These are phyloP conservation scores for Smallanthus sonchifolius DNA, from an alignment of 129 eudicot genomes.

Conservation along the genomic window DNA sequence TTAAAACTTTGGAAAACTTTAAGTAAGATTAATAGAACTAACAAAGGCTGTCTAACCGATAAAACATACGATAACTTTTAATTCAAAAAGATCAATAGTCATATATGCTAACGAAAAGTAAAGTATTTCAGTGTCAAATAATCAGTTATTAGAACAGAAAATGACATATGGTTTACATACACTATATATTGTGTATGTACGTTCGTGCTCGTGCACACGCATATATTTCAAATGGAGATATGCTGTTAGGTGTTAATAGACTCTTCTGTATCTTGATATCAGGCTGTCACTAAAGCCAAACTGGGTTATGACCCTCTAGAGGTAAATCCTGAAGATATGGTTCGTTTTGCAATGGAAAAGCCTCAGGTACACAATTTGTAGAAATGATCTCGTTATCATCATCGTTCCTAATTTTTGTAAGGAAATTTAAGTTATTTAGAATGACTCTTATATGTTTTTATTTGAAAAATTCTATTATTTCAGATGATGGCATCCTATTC, in stretches of 20 bases:
- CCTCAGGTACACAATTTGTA: conserved; percentile 74
- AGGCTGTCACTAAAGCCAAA: conserved; percentile 98
- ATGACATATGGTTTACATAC: conserved; percentile 3
- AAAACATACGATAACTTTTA: not conserved
- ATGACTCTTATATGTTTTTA: conserved; percentile 7
- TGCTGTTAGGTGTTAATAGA: not conserved
- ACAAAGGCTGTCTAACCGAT: not conserved
- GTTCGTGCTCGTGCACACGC: not conserved
- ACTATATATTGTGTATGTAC: not conserved
- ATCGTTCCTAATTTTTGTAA: not conserved
- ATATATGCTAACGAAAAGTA: not conserved
- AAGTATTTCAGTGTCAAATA: not conserved
- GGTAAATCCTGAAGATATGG: conserved; percentile 99
- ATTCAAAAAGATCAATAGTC: not conserved
- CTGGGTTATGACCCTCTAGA: conserved; percentile 96
- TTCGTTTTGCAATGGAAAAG: conserved; percentile 84
- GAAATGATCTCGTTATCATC: not conserved
- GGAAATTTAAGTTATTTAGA: conserved; percentile 1
- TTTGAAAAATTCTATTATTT: conserved; percentile 16
- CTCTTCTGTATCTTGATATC: conserved; percentile 11
- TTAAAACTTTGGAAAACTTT: not conserved
- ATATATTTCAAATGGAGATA: not conserved
- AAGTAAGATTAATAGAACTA: not conserved
- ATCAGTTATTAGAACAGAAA: not conserved
- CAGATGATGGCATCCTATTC: conserved; percentile 99